phyloP scores from a whole-genome alignment of 2,329 filamentous ascomycete genomes.

The Arthroderma sp. region DNA sequence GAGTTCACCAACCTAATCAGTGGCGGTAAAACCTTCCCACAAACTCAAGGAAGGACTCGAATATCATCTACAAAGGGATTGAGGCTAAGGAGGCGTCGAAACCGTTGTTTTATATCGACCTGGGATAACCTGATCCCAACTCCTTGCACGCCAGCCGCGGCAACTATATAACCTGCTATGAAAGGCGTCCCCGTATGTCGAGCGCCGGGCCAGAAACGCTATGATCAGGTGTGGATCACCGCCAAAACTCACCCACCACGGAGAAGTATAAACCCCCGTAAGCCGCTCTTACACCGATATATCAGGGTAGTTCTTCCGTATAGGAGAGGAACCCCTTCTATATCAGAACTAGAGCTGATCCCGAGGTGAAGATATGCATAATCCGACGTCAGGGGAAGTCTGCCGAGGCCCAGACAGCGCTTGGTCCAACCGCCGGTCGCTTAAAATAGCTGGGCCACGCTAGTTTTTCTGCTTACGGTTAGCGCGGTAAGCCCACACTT shows the following conservation, averaged over 20 bases:
- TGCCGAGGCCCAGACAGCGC: background rate
- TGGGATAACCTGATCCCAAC: background rate
- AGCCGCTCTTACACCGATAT: too few species aligned
- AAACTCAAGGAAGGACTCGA: background rate
- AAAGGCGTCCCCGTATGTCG: background rate
- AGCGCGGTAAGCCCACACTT: background rate
- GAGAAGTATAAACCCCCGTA: background rate
- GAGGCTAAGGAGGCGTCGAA: background rate
- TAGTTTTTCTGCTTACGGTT: background rate
- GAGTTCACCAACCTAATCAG: background rate
- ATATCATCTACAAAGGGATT: too few species aligned
- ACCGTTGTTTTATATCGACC: background rate
- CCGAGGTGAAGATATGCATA: too few species aligned
- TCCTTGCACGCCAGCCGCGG: background rate
- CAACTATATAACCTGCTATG: background rate
- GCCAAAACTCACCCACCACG: background rate
- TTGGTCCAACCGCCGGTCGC: background rate
- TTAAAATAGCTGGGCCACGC: background rate
- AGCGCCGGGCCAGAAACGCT: background rate
- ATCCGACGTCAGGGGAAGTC: background rate
- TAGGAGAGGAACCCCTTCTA: background rate
- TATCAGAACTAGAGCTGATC: background rate
- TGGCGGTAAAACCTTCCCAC: background rate
- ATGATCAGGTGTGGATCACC: conserved; percentile 1
- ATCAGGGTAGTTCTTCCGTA: too few species aligned